A percentile compares a stretch with the other conserved stretches of the same genome.
These are phyloP conservation scores for Usnea hakonensis DNA, from an alignment of 495 filamentous ascomycete species.

Conservation along the genomic window DNA sequence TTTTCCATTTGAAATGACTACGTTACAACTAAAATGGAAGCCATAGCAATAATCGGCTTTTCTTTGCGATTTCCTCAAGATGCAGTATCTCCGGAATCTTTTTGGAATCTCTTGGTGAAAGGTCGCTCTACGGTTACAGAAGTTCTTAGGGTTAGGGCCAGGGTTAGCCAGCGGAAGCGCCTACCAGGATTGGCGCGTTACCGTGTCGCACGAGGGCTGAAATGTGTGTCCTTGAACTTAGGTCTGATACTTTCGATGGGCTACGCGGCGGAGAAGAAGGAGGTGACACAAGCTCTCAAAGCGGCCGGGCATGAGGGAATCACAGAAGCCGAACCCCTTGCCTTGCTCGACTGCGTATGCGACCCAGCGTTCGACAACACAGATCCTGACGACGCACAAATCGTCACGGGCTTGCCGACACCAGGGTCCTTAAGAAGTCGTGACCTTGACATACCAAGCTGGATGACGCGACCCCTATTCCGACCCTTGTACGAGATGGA, in stretches of 20 bases:
- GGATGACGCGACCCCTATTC: too few relatives aligned
- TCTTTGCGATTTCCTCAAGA: constrained; percentile 49
- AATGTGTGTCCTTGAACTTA: neutral
- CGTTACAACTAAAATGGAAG: constrained; percentile 21
- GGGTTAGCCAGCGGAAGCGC: neutral
- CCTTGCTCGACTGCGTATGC: neutral
- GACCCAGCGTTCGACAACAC: neutral
- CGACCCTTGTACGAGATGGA: too few relatives aligned
- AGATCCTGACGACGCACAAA: neutral
- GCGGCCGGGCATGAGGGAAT: neutral
- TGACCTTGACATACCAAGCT: too few relatives aligned
- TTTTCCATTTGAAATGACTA: too few relatives aligned
- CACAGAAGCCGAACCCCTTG: neutral
- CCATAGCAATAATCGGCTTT: constrained; percentile 41
- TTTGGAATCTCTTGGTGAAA: constrained; percentile 33
- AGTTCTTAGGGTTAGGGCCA: too few relatives aligned
- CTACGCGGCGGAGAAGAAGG: neutral
- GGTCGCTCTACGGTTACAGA: constrained; percentile 1
- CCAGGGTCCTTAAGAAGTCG: too few relatives aligned
- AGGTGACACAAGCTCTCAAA: neutral
- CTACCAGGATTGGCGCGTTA: neutral
- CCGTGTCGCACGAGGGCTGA: neutral
- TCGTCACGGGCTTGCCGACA: neutral
- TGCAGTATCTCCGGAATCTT: constrained; percentile 29
- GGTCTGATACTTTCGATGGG: neutral